A percentile compares a stretch with the other conserved stretches of the same genome.
These are phyloP conservation scores for Dioszegia aurantiaca DNA, from an alignment of 768 basidiomycete species.

Conservation along the genomic window DNA sequence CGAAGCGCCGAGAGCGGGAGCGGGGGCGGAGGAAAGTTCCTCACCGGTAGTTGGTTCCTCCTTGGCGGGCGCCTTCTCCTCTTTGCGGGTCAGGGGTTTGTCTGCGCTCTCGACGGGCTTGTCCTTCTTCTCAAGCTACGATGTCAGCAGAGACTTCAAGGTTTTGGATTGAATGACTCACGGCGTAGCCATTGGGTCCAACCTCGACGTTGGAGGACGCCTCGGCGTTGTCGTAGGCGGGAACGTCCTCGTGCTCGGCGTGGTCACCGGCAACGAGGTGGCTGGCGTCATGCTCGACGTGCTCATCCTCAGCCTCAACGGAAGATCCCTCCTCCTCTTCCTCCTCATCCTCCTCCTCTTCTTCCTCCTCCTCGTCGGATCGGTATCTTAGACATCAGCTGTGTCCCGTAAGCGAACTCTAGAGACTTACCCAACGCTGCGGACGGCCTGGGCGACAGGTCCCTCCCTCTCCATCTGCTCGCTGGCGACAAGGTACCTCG, in stretches of 20 bases:
- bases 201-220: conserved; percentile 52
- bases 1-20: conserved; percentile 16
- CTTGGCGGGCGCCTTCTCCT: conserved; percentile 72
- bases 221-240: conserved; percentile 58
- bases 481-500: conserved; percentile 86
- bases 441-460: conserved; percentile 86
- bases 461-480: conserved; percentile 90
- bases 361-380: conserved; percentile 67
- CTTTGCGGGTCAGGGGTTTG: conserved; percentile 53
- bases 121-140: conserved; percentile 59
- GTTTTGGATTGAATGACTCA: conserved; percentile 51
- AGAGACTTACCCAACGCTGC: conserved; percentile 72
- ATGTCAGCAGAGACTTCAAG: conserved; percentile 4
- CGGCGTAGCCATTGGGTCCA: conserved; percentile 63
- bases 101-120: conserved; percentile 29
- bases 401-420: not conserved
- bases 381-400: conserved; percentile 40
- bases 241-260: conserved; percentile 58
- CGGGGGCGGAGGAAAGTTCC: conserved; percentile 34
- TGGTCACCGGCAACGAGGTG: conserved; percentile 55
- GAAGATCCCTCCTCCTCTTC: conserved; percentile 56
- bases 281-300: conserved; percentile 60
- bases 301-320: conserved; percentile 56
- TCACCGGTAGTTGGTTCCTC: conserved; percentile 53
- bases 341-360: conserved; percentile 48